Percentiles rank a stretch among this genome's conserved stretches.
Conservation (phyloP, 1,284 basidiomycete species). For the Bondarzewia mesenterica region DNA sequence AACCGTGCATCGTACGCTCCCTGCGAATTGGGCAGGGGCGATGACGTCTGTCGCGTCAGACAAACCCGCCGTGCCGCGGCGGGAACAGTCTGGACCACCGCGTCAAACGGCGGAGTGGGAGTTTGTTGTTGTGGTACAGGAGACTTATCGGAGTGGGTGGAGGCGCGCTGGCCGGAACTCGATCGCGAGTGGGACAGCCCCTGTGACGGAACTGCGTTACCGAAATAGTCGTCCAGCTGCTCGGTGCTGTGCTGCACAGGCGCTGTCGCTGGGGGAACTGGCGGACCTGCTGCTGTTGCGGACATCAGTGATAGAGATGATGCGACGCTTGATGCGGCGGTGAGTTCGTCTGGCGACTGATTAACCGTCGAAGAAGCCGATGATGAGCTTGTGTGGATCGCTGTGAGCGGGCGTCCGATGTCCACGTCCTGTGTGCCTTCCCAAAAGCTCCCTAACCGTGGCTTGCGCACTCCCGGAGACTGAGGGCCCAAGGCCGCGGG, state of each 20-base stretch:
- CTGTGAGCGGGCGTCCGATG: constrained; percentile 15
- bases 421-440: constrained; percentile 48
- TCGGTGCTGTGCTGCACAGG: constrained; percentile 15
- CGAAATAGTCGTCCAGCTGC: constrained; percentile 24
- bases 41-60: constrained; percentile 52
- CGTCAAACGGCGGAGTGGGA: constrained; percentile 2
- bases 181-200: background rate
- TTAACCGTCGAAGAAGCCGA: background rate
- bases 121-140: constrained; percentile 1
- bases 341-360: background rate
- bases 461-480: constrained; percentile 44
- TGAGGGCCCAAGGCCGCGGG: constrained; percentile 14
- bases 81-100: constrained; percentile 27
- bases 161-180: background rate
- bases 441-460: constrained; percentile 63
- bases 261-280: constrained; percentile 20
- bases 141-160: background rate
- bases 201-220: constrained; percentile 4
- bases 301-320: constrained; percentile 3
- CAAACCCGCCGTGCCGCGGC: constrained; percentile 41
- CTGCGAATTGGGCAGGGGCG: constrained; percentile 42
- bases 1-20: constrained; percentile 28
- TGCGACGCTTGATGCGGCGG: background rate
- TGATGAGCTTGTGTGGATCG: constrained; percentile 22
- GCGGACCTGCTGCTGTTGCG: background rate